Evolutionary conservation across 1,284 basidiomycete species (phyloP).

Genomic region (Takashimella koratensis): DNA sequence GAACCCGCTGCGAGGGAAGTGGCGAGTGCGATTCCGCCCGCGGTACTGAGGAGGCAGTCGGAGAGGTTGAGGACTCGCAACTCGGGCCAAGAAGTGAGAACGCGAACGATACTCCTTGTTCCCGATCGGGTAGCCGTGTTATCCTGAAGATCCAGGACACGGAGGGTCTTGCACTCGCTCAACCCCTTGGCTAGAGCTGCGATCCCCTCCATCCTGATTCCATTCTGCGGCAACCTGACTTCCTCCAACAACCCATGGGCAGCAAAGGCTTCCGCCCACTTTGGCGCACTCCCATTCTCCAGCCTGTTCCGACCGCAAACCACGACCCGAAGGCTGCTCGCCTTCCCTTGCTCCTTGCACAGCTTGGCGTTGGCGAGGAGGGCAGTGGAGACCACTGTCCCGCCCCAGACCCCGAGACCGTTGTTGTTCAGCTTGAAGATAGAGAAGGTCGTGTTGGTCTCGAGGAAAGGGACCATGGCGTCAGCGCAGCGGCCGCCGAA

Average conservation of each 20-base stretch:
- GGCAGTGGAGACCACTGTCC: slow-evolving; percentile 79
- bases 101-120: slow-evolving; percentile 67
- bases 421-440: slow-evolving; percentile 94
- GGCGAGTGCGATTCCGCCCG: slow-evolving; percentile 60
- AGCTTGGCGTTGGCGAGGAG: slow-evolving; percentile 71
- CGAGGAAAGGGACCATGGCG: slow-evolving; percentile 87
- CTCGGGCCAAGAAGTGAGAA: slow-evolving; percentile 66
- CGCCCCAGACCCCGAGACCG: slow-evolving; percentile 90
- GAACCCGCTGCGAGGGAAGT: slow-evolving; percentile 61
- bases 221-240: slow-evolving; percentile 93
- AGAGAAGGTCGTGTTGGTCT: slow-evolving; percentile 70
- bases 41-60: slow-evolving; percentile 77
- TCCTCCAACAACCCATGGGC: slow-evolving; percentile 73
- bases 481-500: slow-evolving; percentile 95
- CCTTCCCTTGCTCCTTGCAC: slow-evolving; percentile 62
- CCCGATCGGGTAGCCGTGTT: slow-evolving; percentile 83
- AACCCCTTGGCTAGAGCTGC: slow-evolving; percentile 75
- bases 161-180: slow-evolving; percentile 63
- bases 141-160: slow-evolving; percentile 88
- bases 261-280: slow-evolving; percentile 84
- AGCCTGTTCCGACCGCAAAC: slow-evolving; percentile 93
- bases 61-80: slow-evolving; percentile 80
- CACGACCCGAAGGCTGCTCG: slow-evolving; percentile 69
- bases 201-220: slow-evolving; percentile 92
- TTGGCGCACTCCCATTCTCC: slow-evolving; percentile 80